phyloP scores from a whole-genome alignment of 1,284 basidiomycete genomes.

The Boletus subluridellus region DNA sequence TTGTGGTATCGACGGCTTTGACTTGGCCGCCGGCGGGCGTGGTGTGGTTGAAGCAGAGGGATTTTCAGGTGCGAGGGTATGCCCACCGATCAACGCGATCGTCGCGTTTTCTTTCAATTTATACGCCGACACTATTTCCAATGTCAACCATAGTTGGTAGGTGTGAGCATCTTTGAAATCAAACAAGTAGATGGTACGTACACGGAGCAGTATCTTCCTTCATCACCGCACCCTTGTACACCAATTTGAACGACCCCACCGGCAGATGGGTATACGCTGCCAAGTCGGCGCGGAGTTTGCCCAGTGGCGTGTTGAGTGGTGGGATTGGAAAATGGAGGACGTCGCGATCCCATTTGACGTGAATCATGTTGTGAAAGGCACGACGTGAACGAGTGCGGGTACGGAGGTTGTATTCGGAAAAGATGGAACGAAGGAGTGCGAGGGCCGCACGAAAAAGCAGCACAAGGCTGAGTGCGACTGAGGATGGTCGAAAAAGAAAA shows the following conservation, averaged over 20 bases:
- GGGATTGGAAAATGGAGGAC: conserved; percentile 60
- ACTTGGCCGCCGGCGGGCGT: conserved; percentile 25
- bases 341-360: conserved; percentile 64
- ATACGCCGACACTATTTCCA: conserved; percentile 57
- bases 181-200: conserved; percentile 37
- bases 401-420: neutral
- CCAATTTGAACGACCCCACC: conserved; percentile 64
- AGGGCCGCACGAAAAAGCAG: conserved; percentile 30
- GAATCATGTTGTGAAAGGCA: conserved; percentile 38
- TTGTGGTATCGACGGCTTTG: conserved; percentile 31
- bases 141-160: neutral
- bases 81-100: conserved; percentile 58
- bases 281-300: conserved; percentile 51
- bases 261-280: conserved; percentile 66
- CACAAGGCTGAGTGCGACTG: conserved; percentile 34
- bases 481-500: neutral
- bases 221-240: conserved; percentile 76
- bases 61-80: conserved; percentile 21
- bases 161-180: conserved; percentile 1
- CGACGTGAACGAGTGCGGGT: neutral
- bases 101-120: conserved; percentile 57
- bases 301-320: conserved; percentile 51
- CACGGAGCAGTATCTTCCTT: conserved; percentile 68
- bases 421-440: conserved; percentile 18
- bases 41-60: conserved; percentile 25